Evolutionary conservation across 2,329 filamentous ascomycete species (phyloP), one percentile per base, ranked within the genome.

Genomic region (Phyllosticta citrichinensis): DNA sequence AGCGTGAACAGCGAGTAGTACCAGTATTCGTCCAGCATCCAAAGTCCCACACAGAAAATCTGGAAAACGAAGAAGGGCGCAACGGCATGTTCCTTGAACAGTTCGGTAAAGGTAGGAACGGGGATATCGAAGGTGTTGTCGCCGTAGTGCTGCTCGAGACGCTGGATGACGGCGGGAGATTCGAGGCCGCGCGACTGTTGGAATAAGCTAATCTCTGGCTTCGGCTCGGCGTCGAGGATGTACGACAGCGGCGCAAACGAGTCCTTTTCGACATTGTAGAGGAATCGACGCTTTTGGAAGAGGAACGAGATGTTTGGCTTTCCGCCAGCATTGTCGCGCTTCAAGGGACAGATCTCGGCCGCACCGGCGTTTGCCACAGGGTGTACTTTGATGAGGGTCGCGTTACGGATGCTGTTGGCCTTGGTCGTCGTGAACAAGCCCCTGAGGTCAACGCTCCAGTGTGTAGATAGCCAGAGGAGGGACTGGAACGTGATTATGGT

Each of bases 1-100:
- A 99, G 86, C 0, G 95, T 99, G 76, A 99, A 99, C 20, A 99
- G 84, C 64, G 94, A 97, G 78, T 99, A 99, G 80, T 99, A 99
- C 94, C 95, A 99, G 78, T 97, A 99, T 77, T 99, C 95, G 71
- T 99, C 94, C 71, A 99, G 79, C 86, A 97, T 90, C 94, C 94
- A 99, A 63, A 99, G 79, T 17, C 94, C 95, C 62, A 99, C 94
- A 69, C 95, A 99, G 80, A 99, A 99, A 64, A 99, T 82, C 80
- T 99, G 94, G 78, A 99, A 99, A 65, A 99, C 92, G 76, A 99
- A 99, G 81, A 99, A 99, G 5, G 94, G 94, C 22, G 95, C 95
- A 22, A 99, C 95, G 24, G 95, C 93, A 74, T 99, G 95, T 76
- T 99, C 94, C 75, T 96, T 89, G 83, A 96, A 99, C 56, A 99